These are phyloP conservation scores for Russula emetica DNA, from an alignment of 768 basidiomycete species.

Conservation along the genomic window DNA sequence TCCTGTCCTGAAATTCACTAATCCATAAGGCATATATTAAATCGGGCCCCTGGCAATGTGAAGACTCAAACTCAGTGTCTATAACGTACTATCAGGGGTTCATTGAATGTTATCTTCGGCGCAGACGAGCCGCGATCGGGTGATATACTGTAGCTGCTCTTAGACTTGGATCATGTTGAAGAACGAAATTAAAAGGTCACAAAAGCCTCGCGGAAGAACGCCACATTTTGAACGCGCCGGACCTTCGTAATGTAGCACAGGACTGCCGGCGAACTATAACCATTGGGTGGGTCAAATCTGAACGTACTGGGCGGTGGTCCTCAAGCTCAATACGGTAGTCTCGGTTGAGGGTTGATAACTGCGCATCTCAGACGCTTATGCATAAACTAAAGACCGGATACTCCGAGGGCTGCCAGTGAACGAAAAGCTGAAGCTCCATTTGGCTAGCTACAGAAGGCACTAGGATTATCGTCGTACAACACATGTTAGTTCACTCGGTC, in stretches of 20 bases:
- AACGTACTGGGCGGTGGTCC: too few relatives aligned
- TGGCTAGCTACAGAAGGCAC: neutral
- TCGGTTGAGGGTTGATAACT: neutral
- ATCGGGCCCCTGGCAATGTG: neutral
- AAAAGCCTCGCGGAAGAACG: too few relatives aligned
- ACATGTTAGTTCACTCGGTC: neutral
- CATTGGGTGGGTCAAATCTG: neutral
- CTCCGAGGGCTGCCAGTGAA: neutral
- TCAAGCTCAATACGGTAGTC: neutral
- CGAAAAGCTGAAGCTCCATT: neutral
- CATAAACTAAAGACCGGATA: neutral
- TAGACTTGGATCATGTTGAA: neutral
- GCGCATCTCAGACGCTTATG: neutral
- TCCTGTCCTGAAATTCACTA: neutral
- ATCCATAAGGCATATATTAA: neutral
- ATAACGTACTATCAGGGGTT: too few relatives aligned
- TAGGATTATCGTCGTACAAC: neutral
- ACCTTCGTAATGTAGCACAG: neutral
- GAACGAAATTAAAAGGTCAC: too few relatives aligned
- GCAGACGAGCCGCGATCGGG: neutral
- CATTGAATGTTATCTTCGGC: too few relatives aligned
- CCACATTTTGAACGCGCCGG: neutral
- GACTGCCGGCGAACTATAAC: neutral
- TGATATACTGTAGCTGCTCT: neutral
- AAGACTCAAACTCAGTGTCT: neutral